phyloP scores from a whole-genome alignment of 2,329 filamentous ascomycete species.

The Phaeomoniella chlamydospora region DNA sequence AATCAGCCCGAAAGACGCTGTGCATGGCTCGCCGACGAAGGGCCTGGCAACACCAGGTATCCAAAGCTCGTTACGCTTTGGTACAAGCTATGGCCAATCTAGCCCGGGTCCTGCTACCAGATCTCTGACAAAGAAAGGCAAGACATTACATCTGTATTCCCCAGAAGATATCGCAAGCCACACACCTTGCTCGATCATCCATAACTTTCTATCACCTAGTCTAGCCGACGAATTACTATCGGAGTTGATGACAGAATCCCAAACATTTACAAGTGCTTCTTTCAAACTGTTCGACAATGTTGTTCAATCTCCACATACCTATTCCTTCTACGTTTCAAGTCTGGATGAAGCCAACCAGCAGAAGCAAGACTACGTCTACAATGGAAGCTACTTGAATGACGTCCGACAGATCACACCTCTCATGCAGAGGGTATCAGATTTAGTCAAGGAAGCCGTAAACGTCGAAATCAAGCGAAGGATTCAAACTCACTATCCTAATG shows the following conservation, averaged over 20 bases:
- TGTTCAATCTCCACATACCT: conserved; percentile 73
- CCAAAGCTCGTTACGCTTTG: conserved; percentile 51
- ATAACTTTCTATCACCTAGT: conserved; percentile 66
- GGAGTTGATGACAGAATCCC: conserved; percentile 62
- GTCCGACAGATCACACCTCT: conserved; percentile 63
- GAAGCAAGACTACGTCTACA: conserved; percentile 72
- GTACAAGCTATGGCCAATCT: conserved; percentile 15
- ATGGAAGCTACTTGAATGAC: conserved; percentile 61
- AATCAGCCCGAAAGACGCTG: conserved; percentile 22
- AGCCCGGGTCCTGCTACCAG: conserved; percentile 14
- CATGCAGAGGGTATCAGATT: conserved; percentile 53
- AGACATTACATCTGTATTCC: conserved; percentile 71
- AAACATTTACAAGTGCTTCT: conserved; percentile 52
- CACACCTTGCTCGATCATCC: conserved; percentile 82
- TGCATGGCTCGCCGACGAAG: conserved; percentile 8
- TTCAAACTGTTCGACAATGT: conserved; percentile 85
- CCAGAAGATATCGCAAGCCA: conserved; percentile 66
- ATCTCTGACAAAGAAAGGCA: conserved; percentile 57
- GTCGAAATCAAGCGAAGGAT: conserved; percentile 60
- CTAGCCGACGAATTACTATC: conserved; percentile 59
- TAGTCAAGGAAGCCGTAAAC: conserved; percentile 66
- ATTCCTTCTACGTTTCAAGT: conserved; percentile 68
- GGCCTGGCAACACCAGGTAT: conserved; percentile 29
- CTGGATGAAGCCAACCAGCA: conserved; percentile 54
- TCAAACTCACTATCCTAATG: conserved; percentile 48